Evolutionary conservation across 495 filamentous ascomycete genomes (phyloP).

Genomic region (Aspergillus ellipticus): DNA sequence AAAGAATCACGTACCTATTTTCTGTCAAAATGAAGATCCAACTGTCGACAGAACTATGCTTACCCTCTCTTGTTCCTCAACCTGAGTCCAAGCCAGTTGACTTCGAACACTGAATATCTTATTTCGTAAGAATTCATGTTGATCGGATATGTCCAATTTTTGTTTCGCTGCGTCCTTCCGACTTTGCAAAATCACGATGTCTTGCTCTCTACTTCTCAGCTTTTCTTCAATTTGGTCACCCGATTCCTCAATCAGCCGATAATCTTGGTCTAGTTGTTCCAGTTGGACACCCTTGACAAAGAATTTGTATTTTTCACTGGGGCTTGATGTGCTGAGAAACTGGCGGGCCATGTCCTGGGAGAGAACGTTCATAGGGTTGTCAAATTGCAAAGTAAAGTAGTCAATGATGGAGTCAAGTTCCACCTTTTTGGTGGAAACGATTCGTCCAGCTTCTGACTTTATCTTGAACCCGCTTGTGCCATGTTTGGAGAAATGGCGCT

Average conservation of each 20-base stretch:
- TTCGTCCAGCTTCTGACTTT: slow-evolving; percentile 66
- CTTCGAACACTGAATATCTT: slow-evolving; percentile 47
- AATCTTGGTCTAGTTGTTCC: slow-evolving; percentile 88
- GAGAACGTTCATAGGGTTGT: slow-evolving; percentile 97
- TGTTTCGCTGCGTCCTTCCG: slow-evolving; percentile 44
- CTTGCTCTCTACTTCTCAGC: slow-evolving; percentile 42
- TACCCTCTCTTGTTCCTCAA: slow-evolving; percentile 53
- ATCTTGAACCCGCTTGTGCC: slow-evolving; percentile 82
- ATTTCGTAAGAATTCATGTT: slow-evolving; percentile 52
- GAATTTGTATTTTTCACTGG: slow-evolving; percentile 89
- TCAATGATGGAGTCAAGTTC: slow-evolving; percentile 95
- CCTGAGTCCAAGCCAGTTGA: slow-evolving; percentile 73
- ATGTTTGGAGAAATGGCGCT: slow-evolving; percentile 78
- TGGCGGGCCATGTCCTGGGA: slow-evolving; percentile 94
- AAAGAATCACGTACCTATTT: slow-evolving; percentile 33
- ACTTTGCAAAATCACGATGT: slow-evolving; percentile 45
- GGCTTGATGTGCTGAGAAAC: slow-evolving; percentile 81
- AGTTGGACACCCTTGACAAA: slow-evolving; percentile 95
- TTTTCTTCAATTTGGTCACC: slow-evolving; percentile 67
- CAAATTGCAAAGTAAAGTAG: slow-evolving; percentile 87
- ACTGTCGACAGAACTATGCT: slow-evolving; percentile 6
- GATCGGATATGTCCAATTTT: slow-evolving; percentile 54
- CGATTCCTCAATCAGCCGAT: slow-evolving; percentile 68
- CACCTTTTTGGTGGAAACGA: slow-evolving; percentile 75
- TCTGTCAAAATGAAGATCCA: slow-evolving; percentile 2